Percentiles rank a stretch among this genome's conserved stretches.
Conservation (phyloP, 495 filamentous ascomycete genomes). For the Rhypophila decipiens region DNA sequence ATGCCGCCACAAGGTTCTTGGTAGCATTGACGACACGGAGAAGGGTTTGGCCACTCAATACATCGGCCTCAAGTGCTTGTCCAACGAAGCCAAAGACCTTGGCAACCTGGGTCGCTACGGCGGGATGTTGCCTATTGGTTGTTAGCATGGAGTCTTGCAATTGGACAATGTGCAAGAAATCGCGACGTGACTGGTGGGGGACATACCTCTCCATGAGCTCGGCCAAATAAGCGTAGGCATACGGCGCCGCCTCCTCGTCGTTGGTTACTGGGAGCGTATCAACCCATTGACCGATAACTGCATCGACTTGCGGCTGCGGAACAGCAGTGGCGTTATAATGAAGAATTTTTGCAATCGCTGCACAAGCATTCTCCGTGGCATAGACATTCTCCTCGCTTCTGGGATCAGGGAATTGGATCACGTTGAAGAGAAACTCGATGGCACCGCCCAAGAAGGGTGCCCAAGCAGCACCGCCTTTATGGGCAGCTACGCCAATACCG, state of each 20-base stretch:
- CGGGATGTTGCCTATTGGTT: constrained; percentile 72
- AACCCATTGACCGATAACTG: constrained; percentile 74
- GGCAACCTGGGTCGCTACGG: constrained; percentile 63
- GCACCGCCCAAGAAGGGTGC: constrained; percentile 73
- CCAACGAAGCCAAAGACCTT: constrained; percentile 78
- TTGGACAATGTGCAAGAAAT: too few species aligned
- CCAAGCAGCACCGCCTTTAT: constrained; percentile 82
- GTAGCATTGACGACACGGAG: constrained; percentile 64
- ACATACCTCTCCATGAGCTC: constrained; percentile 92
- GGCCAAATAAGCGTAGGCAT: constrained; percentile 86
- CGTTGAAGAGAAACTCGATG: constrained; percentile 75
- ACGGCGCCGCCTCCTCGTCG: constrained; percentile 96
- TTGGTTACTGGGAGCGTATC: constrained; percentile 85
- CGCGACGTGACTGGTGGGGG: neutral
- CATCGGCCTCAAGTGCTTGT: constrained; percentile 84
- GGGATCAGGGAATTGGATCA: constrained; percentile 69
- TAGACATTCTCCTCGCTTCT: constrained; percentile 91
- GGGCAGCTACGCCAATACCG: constrained; percentile 91
- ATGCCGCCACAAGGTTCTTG: constrained; percentile 63
- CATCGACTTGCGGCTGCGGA: constrained; percentile 59
- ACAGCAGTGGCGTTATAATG: constrained; percentile 79
- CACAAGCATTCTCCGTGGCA: constrained; percentile 93
- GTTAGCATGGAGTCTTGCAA: too few species aligned
- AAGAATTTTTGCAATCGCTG: constrained; percentile 92
- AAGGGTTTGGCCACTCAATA: constrained; percentile 75